Evolutionary conservation across 2,329 filamentous ascomycete genomes (phyloP).

Genomic region (Metarhizium humberi): DNA sequence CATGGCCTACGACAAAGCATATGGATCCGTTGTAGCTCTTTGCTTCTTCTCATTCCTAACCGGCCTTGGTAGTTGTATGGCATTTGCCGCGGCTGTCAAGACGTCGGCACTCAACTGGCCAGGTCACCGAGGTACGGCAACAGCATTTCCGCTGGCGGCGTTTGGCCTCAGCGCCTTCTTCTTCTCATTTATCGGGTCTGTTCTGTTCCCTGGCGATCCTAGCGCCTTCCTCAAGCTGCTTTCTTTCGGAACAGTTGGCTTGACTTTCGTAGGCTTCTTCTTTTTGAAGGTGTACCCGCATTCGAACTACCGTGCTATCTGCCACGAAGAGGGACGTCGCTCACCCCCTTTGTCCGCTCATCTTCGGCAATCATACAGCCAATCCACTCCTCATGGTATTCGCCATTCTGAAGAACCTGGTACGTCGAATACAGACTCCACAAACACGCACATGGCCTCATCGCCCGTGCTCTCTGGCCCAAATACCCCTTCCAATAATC

Average conservation of each 20-base stretch:
- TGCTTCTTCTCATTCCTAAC: conserved; percentile 81
- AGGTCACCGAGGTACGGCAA: conserved; percentile 81
- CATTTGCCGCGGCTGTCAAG: conserved; percentile 86
- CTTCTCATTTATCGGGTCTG: conserved; percentile 70
- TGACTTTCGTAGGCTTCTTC: conserved; percentile 72
- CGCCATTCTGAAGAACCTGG: conserved; percentile 48
- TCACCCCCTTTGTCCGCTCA: conserved; percentile 1
- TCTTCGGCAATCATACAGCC: neutral
- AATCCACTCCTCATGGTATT: conserved; percentile 10
- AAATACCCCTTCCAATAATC: neutral
- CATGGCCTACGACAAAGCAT: conserved; percentile 62
- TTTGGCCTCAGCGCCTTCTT: conserved; percentile 96
- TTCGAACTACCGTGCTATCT: conserved; percentile 47
- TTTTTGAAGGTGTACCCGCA: conserved; percentile 66
- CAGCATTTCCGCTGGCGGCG: conserved; percentile 83
- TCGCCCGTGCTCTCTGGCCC: neutral
- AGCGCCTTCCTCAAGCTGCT: conserved; percentile 73
- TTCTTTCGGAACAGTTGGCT: conserved; percentile 64
- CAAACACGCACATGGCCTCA: neutral
- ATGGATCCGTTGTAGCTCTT: conserved; percentile 49
- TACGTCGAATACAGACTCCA: conserved; percentile 38
- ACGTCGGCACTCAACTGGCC: conserved; percentile 85
- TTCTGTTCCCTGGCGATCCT: conserved; percentile 77
- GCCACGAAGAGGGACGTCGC: conserved; percentile 17
- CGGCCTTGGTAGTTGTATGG: conserved; percentile 80